phyloP scores from a whole-genome alignment of 352 stramenopile genomes.

The Blastocystis sp. region DNA sequence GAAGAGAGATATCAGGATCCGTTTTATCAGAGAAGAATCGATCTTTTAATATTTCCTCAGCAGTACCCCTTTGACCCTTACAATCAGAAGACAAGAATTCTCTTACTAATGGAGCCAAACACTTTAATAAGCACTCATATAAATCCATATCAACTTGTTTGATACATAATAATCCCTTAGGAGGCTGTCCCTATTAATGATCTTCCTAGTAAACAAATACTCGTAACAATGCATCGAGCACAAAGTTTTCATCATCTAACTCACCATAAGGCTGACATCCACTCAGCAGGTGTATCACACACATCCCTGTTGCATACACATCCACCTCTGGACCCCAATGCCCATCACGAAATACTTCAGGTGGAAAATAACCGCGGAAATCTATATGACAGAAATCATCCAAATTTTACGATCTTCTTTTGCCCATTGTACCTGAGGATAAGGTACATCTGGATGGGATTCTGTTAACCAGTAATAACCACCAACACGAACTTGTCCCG shows the following conservation, averaged over 20 bases:
- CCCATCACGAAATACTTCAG: background rate
- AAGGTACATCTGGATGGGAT: background rate
- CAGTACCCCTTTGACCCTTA: background rate
- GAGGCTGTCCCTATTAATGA: background rate
- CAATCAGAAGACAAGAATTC: background rate
- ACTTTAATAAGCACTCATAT: background rate
- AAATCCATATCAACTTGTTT: background rate
- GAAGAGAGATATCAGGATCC: background rate
- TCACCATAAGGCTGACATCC: conserved; percentile 56
- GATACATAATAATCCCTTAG: background rate
- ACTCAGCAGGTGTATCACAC: conserved; percentile 27
- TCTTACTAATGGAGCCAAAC: background rate
- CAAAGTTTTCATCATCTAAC: background rate
- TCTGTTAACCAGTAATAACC: conserved; percentile 57
- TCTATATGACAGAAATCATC: background rate
- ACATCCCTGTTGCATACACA: conserved; percentile 49
- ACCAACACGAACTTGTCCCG: conserved; percentile 35
- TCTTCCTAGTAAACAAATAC: background rate
- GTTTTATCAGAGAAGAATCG: background rate
- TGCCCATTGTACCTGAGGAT: conserved; percentile 34
- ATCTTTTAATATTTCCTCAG: conserved; percentile 15
- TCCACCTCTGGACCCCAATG: conserved; percentile 46
- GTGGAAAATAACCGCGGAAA: conserved; percentile 18
- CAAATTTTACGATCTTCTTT: conserved; percentile 27
- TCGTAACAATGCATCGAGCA: background rate